Evolutionary conservation across 2,329 filamentous ascomycete species (phyloP).

Genomic region (Aspergillaceae sp.): DNA sequence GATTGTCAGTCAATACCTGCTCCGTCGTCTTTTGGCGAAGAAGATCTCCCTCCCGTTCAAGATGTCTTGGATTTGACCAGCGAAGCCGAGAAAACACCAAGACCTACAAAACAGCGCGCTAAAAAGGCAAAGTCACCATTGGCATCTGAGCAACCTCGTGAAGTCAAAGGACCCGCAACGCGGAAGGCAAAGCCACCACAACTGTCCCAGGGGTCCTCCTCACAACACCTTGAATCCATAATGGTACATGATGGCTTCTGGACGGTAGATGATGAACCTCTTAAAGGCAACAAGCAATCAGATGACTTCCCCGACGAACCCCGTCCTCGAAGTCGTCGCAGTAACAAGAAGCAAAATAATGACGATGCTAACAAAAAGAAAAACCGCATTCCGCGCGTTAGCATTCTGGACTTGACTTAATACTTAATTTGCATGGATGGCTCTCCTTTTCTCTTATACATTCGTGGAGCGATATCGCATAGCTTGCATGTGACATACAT

Average conservation of each 20-base stretch:
- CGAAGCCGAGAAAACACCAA: background rate
- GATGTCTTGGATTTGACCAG: background rate
- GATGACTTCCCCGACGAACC: too few species aligned
- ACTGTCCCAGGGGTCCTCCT: background rate
- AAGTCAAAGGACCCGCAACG: background rate
- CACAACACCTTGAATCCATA: background rate
- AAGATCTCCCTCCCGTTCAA: background rate
- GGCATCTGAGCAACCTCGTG: background rate
- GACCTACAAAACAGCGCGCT: background rate
- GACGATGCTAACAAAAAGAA: conserved; percentile 8
- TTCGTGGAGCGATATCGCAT: too few species aligned
- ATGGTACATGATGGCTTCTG: background rate
- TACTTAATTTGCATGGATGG: background rate
- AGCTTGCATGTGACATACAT: too few species aligned
- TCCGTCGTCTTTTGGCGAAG: background rate
- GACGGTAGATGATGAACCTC: background rate
- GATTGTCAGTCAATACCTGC: background rate
- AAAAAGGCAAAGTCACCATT: background rate
- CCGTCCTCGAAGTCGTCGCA: too few species aligned
- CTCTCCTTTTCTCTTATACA: background rate
- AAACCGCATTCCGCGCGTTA: conserved; percentile 26
- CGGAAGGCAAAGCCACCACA: too few species aligned
- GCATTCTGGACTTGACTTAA: conserved; percentile 24
- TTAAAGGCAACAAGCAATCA: background rate
- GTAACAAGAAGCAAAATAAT: too few species aligned